phyloP scores from a whole-genome alignment of 2,329 filamentous ascomycete species.

The Talaromyces rugulosus region DNA sequence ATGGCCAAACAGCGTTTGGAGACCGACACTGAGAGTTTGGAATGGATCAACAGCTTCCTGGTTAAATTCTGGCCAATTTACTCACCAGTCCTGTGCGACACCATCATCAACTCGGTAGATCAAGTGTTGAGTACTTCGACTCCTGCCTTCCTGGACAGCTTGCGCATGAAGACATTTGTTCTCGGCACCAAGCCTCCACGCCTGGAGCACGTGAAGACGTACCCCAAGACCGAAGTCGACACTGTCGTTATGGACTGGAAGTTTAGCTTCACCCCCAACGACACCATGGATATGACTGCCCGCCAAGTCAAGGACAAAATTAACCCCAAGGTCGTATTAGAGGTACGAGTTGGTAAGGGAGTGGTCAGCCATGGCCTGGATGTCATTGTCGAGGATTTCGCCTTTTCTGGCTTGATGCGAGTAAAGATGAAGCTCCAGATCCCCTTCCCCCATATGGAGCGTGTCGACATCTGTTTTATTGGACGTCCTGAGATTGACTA shows the following conservation, averaged over 20 bases:
- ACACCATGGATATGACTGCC: constrained; percentile 83
- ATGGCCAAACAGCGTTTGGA: constrained; percentile 83
- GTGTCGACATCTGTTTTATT: constrained; percentile 90
- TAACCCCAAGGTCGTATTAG: constrained; percentile 93
- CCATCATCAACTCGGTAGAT: constrained; percentile 89
- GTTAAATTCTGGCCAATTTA: constrained; percentile 99
- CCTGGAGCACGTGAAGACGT: constrained; percentile 96
- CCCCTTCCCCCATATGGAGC: constrained; percentile 91
- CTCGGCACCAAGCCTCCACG: constrained; percentile 92
- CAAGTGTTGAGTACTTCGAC: constrained; percentile 92
- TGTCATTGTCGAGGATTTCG: constrained; percentile 97
- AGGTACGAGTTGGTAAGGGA: constrained; percentile 91
- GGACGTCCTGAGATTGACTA: constrained; percentile 89
- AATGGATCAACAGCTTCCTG: constrained; percentile 99
- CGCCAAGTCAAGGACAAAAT: constrained; percentile 91
- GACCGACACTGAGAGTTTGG: constrained; percentile 84
- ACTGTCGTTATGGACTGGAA: constrained; percentile 99
- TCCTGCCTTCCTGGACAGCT: constrained; percentile 85
- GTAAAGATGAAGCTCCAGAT: constrained; percentile 97
- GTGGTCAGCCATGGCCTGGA: constrained; percentile 96
- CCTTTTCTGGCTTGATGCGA: constrained; percentile 91
- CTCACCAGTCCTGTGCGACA: constrained; percentile 85
- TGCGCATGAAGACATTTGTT: constrained; percentile 90
- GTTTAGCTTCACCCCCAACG: constrained; percentile 97
- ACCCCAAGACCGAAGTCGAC: constrained; percentile 92